A percentile compares a stretch with the other conserved stretches of the same genome.
Evolutionary conservation across 73 alveolate species (phyloP).

Genomic region (Tetrahymena elliotti): DNA sequence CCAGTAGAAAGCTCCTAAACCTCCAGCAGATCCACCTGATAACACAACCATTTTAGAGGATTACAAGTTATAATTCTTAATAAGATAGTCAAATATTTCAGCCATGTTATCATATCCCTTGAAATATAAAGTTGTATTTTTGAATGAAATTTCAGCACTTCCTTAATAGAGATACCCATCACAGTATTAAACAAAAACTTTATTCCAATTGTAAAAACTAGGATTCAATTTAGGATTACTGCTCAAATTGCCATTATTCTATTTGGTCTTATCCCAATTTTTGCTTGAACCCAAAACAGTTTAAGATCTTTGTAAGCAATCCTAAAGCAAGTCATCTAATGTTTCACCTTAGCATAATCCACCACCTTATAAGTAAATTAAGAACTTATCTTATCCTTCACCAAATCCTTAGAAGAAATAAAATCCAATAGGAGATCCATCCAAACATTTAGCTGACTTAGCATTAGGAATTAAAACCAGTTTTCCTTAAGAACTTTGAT

Average conservation of each 20-base stretch:
- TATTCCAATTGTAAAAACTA: neutral
- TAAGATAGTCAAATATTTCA: neutral
- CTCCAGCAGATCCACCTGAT: neutral
- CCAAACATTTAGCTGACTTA: neutral
- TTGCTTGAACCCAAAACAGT: neutral
- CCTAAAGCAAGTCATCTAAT: too few relatives aligned
- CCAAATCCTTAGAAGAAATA: neutral
- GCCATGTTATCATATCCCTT: neutral
- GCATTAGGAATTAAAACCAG: neutral
- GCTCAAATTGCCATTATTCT: neutral
- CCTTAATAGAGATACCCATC: neutral
- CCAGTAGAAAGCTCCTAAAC: neutral
- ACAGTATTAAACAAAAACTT: neutral
- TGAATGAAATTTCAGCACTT: neutral
- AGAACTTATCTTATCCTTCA: neutral
- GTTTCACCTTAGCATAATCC: neutral
- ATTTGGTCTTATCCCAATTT: neutral
- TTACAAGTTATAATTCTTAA: neutral
- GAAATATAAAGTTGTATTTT: neutral
- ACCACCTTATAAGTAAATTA: neutral
- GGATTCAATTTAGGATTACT: neutral
- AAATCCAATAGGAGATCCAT: neutral
- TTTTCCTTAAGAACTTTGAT: too few relatives aligned
- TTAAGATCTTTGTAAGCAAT: neutral
- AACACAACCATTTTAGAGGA: neutral